These are phyloP conservation scores for Aspergillus sclerotiicarbonarius DNA, from an alignment of 495 filamentous ascomycete genomes.

Conservation along the genomic window DNA sequence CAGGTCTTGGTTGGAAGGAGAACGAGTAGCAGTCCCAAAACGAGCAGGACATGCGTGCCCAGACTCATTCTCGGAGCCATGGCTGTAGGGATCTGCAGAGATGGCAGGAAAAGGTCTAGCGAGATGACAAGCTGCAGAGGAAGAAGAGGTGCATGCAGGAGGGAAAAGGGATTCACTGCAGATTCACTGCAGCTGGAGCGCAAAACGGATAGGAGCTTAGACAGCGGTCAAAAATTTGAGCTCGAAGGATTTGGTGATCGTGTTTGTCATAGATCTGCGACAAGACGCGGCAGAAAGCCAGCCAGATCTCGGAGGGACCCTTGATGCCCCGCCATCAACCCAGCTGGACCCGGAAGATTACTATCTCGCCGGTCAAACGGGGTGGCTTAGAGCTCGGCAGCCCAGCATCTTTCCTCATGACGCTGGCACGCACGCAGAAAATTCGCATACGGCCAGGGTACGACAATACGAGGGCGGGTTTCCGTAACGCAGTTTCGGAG, in stretches of 20 bases:
- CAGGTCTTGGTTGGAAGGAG: slow-evolving; percentile 45
- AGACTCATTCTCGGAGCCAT: slow-evolving; percentile 31
- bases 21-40: slow-evolving; percentile 62
- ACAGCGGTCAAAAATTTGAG: not conserved
- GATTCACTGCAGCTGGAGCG: not conserved
- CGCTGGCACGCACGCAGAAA: no score
- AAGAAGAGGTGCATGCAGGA: slow-evolving; percentile 9
- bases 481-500: no score
- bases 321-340: not conserved
- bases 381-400: no score
- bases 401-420: no score
- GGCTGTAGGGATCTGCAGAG: slow-evolving; percentile 6
- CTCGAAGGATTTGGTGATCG: not conserved
- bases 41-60: slow-evolving; percentile 36
- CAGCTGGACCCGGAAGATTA: not conserved
- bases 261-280: not conserved
- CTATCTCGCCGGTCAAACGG: no score
- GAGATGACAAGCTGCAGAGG: slow-evolving; percentile 3
- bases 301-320: not conserved
- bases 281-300: not conserved
- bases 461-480: no score
- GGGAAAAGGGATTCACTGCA: not conserved
- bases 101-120: slow-evolving; percentile 7
- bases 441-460: no score
- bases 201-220: slow-evolving; percentile 1